Evolutionary conservation across 345 rosid species (phyloP).

Genomic region (Moricandia arvensis): DNA sequence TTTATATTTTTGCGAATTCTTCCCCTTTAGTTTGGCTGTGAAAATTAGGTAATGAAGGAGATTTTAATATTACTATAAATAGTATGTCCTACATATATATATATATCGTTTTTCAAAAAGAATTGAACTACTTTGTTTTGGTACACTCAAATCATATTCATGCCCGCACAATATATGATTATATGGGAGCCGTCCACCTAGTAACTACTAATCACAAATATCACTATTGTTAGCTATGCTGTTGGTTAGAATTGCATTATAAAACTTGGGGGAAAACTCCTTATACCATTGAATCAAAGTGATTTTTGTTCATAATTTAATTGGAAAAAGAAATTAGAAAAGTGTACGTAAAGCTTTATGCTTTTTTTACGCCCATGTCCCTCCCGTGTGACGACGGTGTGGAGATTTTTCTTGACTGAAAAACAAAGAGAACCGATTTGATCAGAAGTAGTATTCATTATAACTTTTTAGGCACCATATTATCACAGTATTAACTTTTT

Average conservation of each 20-base stretch:
- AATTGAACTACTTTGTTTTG: not conserved
- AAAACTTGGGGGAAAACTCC: not conserved
- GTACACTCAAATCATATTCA: not conserved
- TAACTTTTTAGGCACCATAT: constrained; percentile 5
- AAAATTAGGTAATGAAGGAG: not conserved
- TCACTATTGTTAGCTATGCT: not conserved
- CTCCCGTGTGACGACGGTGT: not conserved
- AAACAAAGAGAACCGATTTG: constrained; percentile 6
- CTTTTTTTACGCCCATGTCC: constrained; percentile 1
- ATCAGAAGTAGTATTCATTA: constrained; percentile 1
- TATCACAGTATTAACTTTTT: not conserved
- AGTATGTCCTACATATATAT: not conserved
- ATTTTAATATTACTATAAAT: not conserved
- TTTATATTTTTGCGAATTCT: not conserved
- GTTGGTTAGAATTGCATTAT: not conserved
- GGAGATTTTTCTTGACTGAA: not conserved
- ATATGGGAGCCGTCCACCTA: no score
- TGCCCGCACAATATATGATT: no score
- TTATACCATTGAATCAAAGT: not conserved
- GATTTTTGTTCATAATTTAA: not conserved
- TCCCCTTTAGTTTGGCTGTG: not conserved
- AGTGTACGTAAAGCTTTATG: not conserved
- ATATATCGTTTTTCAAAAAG: not conserved
- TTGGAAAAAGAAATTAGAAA: not conserved
- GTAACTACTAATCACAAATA: not conserved